Conservation (phyloP, 2,329 filamentous ascomycete genomes). For the Ascochyta koolunga region DNA sequence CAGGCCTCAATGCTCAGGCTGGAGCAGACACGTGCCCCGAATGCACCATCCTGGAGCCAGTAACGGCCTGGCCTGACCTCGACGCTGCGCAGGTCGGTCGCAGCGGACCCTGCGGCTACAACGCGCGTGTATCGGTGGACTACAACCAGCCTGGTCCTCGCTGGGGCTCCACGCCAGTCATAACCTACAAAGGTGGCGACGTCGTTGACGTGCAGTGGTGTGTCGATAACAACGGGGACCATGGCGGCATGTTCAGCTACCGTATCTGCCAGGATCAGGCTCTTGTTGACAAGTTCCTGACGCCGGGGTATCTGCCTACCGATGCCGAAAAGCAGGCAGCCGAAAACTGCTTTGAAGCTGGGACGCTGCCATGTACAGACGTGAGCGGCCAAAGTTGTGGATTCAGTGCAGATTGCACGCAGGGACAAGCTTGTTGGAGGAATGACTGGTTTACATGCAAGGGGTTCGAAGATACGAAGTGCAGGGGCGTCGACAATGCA, state of each 20-base stretch:
- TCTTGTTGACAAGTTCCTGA: conserved; percentile 41
- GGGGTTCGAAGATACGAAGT: conserved; percentile 38
- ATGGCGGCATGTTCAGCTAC: conserved; percentile 45
- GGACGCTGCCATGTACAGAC: conserved; percentile 39
- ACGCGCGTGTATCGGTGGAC: conserved; percentile 43
- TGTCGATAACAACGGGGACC: conserved; percentile 43
- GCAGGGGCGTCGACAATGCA: conserved; percentile 40
- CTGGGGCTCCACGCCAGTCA: conserved; percentile 39
- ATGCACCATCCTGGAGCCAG: conserved; percentile 43
- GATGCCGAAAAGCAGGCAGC: conserved; percentile 43
- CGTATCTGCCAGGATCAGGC: conserved; percentile 43
- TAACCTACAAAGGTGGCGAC: conserved; percentile 39
- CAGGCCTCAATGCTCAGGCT: conserved; percentile 41
- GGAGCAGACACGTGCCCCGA: conserved; percentile 44
- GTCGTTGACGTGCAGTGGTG: conserved; percentile 44
- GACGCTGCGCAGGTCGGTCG: conserved; percentile 37
- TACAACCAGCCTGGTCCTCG: conserved; percentile 42
- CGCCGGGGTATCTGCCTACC: conserved; percentile 40
- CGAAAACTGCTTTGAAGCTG: conserved; percentile 39
- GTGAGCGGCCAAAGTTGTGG: conserved; percentile 39
- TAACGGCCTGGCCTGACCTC: conserved; percentile 42
- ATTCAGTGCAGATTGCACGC: conserved; percentile 38
- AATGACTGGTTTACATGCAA: conserved; percentile 47
- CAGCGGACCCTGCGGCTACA: conserved; percentile 44
- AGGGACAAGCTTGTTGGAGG: conserved; percentile 39